Evolutionary conservation across 192 early-diverging fungal species (phyloP).

Genomic region (Gigaspora rosea): DNA sequence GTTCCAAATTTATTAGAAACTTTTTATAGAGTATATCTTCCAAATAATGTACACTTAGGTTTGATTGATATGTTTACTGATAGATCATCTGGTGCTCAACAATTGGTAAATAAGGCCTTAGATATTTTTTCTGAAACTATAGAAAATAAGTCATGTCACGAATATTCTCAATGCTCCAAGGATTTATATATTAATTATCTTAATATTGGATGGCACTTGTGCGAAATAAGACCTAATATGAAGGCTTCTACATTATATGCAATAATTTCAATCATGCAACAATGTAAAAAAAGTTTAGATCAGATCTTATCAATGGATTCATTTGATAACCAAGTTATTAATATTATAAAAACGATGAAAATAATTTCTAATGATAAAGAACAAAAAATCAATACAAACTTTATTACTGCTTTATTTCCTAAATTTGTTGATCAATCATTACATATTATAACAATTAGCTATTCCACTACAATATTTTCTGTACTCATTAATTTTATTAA

Average conservation of each 20-base stretch:
- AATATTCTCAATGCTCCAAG: background rate
- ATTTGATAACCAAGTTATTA: background rate
- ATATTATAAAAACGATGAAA: conserved; percentile 16
- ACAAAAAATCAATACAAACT: background rate
- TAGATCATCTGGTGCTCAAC: conserved; percentile 27
- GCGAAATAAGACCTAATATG: conserved; percentile 27
- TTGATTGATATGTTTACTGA: conserved; percentile 14
- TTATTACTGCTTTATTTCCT: background rate
- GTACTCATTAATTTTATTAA: background rate
- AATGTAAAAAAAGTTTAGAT: background rate
- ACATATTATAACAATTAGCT: conserved; percentile 23
- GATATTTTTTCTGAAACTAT: background rate
- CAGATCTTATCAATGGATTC: background rate
- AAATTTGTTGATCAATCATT: background rate
- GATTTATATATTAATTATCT: conserved; percentile 5
- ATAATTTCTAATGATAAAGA: background rate
- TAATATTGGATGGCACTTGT: conserved; percentile 27
- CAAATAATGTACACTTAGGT: conserved; percentile 2
- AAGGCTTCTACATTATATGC: conserved; percentile 24
- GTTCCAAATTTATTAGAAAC: conserved; percentile 22
- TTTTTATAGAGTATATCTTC: conserved; percentile 25
- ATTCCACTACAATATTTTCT: conserved; percentile 17
- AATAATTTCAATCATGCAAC: background rate
- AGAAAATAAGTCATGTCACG: background rate
- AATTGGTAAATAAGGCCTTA: conserved; percentile 12